phyloP scores from a whole-genome alignment of 1,139 yeast species.

The Lodderomyces metapsilosis region DNA sequence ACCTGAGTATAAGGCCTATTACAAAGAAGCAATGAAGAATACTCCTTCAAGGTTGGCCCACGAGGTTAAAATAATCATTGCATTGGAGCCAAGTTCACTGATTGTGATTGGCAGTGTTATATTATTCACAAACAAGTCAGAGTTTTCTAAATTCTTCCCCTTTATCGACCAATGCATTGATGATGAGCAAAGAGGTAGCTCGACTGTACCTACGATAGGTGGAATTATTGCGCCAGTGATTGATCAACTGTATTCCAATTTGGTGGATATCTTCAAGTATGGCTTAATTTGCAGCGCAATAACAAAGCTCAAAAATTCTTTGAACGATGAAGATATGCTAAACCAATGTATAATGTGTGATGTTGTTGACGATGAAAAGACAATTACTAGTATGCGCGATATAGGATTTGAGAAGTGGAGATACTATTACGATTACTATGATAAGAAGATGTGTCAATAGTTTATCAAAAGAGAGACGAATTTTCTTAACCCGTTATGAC shows the following conservation, averaged over 20 bases:
- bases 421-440: conserved; percentile 39
- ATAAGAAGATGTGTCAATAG: conserved; percentile 18
- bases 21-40: conserved; percentile 26
- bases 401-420: conserved; percentile 47
- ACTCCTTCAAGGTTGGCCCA: conserved; percentile 18
- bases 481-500: not conserved
- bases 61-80: conserved; percentile 52
- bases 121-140: conserved; percentile 49
- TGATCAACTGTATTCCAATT: conserved; percentile 54
- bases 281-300: conserved; percentile 63
- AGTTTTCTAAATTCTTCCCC: conserved; percentile 51
- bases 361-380: conserved; percentile 33
- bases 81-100: conserved; percentile 55
- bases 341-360: conserved; percentile 40
- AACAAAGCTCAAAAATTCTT: conserved; percentile 45
- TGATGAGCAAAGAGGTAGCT: not conserved
- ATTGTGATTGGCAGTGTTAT: conserved; percentile 56
- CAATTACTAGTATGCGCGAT: conserved; percentile 36
- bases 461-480: too few species aligned
- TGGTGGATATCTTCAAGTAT: conserved; percentile 54
- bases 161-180: conserved; percentile 38
- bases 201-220: conserved; percentile 33
- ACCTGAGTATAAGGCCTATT: conserved; percentile 17
- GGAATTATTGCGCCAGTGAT: conserved; percentile 59
- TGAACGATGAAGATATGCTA: conserved; percentile 15